Base-by-base conservation (phyloP, 768 basidiomycete species). In the Hericium erinaceus region DNA sequence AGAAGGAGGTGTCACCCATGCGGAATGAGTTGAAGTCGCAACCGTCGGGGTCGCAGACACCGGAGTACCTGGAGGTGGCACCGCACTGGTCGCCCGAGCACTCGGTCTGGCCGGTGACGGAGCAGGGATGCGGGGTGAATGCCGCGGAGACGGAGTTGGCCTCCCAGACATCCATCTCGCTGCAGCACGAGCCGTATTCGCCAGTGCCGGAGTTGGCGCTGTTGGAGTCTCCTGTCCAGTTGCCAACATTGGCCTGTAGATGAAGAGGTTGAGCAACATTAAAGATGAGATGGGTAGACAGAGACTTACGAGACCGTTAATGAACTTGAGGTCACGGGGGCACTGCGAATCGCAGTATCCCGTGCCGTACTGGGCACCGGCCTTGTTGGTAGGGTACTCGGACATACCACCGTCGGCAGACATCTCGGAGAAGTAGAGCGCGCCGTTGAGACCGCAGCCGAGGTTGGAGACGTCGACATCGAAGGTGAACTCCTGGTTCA, bases 341-440 rank as follows among this genome's bases (percentile, higher is more conserved):
- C 80, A 82, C 66, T 82, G 80, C 16, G 82, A 76, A 66, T 84
- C 82, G 67, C 82, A 83, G 70, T 84, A 84, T 11, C 82, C 82
- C 15, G 81, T 81, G 51, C 81, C 81, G 69, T 78, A 84, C 67
- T 79, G 75, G 64, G 80, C 78, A 63, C 80, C 80, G 56, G 80
- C 79, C 74, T 77, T 77, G 75, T 83, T 82, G 67, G 61, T 71
- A 16, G 79, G 58, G 71, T 70, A 79, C 64, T 74, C 72, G 57
- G 79, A 60, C 62, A 75, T 48, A 48, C 80, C 81, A 72, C 81
- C 81, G 62, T 82, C 79, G 13, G 74, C 74, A 63, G 78, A 80
- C 82, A 83, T 84, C 68, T 78, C 74, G 54, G 73, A 69, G 69
- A 83, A 80, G 73, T 83, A 83, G 57, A 83, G 70, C 12, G 81